phyloP scores from a whole-genome alignment of 352 stramenopile genomes.

The Peronospora tabacina region DNA sequence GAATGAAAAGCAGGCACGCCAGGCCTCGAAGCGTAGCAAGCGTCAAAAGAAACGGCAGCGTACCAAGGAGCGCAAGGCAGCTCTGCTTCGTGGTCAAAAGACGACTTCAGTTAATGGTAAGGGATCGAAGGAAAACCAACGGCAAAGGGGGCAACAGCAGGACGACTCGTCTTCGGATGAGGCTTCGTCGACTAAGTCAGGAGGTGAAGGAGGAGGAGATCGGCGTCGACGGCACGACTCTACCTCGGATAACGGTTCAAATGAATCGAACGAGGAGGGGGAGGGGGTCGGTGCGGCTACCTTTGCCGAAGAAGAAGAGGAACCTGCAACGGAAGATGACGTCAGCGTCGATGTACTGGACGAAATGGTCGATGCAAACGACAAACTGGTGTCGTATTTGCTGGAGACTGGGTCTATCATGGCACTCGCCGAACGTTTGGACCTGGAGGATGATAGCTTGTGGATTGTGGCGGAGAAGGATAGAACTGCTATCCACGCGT shows the following conservation, averaged over 20 bases:
- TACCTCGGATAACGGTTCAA: constrained; percentile 47
- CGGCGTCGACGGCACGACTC: constrained; percentile 41
- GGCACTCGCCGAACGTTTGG: constrained; percentile 69
- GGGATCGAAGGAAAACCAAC: constrained; percentile 29
- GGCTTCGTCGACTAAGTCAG: constrained; percentile 36
- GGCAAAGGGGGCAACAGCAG: constrained; percentile 34
- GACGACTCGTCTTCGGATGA: constrained; percentile 55
- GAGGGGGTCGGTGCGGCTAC: constrained; percentile 30
- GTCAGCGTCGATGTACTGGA: constrained; percentile 61
- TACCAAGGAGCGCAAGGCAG: constrained; percentile 77
- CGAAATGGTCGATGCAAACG: constrained; percentile 79
- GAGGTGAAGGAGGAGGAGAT: constrained; percentile 14
- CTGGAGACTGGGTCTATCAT: constrained; percentile 83
- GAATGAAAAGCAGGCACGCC: constrained; percentile 83
- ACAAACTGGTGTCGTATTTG: constrained; percentile 80
- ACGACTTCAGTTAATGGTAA: constrained; percentile 19
- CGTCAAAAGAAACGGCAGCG: constrained; percentile 79
- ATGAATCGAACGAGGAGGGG: constrained; percentile 41
- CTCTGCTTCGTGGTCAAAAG: constrained; percentile 40
- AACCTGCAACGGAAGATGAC: constrained; percentile 29
- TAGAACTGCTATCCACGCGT: constrained; percentile 75
- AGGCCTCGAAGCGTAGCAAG: constrained; percentile 80
- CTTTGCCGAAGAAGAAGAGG: constrained; percentile 28
- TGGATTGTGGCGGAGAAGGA: constrained; percentile 84
- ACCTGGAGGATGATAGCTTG: constrained; percentile 77